Evolutionary conservation across 306 rosid species (phyloP).

Genomic region (Vicia sativa): DNA sequence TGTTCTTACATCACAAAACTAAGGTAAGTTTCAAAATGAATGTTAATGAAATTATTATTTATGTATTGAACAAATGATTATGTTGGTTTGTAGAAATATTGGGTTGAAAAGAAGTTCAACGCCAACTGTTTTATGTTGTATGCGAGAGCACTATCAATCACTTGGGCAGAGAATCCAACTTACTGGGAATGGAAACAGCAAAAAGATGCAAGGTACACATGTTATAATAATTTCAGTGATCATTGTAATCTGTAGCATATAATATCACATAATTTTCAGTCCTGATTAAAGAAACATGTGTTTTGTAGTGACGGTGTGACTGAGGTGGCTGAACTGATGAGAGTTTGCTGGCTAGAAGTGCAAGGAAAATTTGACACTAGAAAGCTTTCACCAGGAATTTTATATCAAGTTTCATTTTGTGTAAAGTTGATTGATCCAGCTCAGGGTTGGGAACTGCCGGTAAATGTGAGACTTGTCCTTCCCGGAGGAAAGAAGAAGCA

Average conservation of each 20-base stretch:
- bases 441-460: conserved; percentile 69
- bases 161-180: conserved; percentile 52
- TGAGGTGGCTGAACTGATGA: conserved; percentile 60
- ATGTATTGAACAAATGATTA: conserved; percentile 4
- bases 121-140: conserved; percentile 66
- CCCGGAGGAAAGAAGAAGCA: conserved; percentile 62
- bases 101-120: conserved; percentile 46
- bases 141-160: conserved; percentile 66
- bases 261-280: background rate
- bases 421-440: conserved; percentile 57
- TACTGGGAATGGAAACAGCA: conserved; percentile 62
- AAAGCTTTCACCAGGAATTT: conserved; percentile 59
- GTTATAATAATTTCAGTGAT: no score
- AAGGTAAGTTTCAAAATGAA: conserved; percentile 34
- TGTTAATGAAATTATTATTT: no score
- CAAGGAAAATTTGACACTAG: conserved; percentile 59
- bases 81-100: conserved; percentile 41
- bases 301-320: conserved; percentile 51
- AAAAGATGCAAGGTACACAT: conserved; percentile 53
- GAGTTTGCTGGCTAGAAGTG: conserved; percentile 78
- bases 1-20: conserved; percentile 40
- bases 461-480: conserved; percentile 55
- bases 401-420: conserved; percentile 54
- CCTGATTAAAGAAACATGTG: background rate
- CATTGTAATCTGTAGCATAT: conserved; percentile 19